phyloP scores from a whole-genome alignment of 2,329 filamentous ascomycete genomes.

The Chrysoporthe deuterocubensis region DNA sequence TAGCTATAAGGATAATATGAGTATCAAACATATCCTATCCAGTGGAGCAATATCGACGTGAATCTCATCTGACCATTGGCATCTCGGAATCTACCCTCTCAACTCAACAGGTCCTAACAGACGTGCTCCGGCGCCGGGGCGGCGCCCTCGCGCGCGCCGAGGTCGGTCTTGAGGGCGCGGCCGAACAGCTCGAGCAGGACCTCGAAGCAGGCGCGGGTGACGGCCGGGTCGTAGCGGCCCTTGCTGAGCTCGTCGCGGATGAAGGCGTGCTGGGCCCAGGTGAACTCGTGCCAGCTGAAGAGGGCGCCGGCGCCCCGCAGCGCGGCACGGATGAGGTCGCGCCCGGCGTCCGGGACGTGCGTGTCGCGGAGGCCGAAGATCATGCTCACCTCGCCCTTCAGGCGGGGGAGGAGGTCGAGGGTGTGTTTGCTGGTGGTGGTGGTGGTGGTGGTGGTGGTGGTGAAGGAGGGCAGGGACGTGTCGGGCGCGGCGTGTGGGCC shows the following conservation, averaged over 20 bases:
- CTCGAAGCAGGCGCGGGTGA: conserved; percentile 88
- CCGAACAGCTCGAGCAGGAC: conserved; percentile 86
- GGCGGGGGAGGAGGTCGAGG: conserved; percentile 30
- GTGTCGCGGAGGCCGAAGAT: conserved; percentile 93
- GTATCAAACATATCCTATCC: not conserved
- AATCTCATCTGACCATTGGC: too few relatives aligned
- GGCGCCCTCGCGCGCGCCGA: conserved; percentile 69
- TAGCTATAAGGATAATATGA: not conserved
- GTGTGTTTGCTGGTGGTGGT: conserved; percentile 25
- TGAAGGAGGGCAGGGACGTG: conserved; percentile 44
- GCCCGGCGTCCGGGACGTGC: conserved; percentile 81
- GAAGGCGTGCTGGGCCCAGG: conserved; percentile 95
- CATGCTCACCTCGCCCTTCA: conserved; percentile 71
- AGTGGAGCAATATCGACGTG: not conserved
- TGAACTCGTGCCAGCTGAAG: conserved; percentile 85
- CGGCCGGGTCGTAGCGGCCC: conserved; percentile 87
- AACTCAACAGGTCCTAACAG: conserved; percentile 52
- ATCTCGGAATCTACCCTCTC: not conserved
- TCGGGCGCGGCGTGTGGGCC: conserved; percentile 54
- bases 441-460: not conserved
- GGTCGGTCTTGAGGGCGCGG: conserved; percentile 74
- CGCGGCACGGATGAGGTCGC: conserved; percentile 82
- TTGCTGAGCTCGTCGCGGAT: conserved; percentile 92
- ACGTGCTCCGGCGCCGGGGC: conserved; percentile 71
- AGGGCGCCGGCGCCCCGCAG: conserved; percentile 74